Base-by-base conservation (phyloP, 1,284 basidiomycete genomes). In the Schizophyllum amplum region DNA sequence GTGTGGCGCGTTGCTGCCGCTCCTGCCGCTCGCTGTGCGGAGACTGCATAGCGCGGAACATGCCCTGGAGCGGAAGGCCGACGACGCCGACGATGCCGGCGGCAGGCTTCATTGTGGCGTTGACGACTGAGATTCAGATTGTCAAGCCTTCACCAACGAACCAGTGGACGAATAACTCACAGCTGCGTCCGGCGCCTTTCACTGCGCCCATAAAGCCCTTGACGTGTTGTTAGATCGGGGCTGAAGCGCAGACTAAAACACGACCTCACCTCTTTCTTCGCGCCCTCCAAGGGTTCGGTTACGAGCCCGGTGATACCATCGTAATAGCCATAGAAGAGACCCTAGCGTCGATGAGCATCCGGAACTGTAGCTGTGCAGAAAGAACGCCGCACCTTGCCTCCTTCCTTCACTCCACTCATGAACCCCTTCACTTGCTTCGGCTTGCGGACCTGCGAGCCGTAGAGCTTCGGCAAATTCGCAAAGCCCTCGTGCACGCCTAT, bases 271-370 rank as follows among this genome's bases (percentile, higher is more conserved):
- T 76, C 76, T 62, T 79, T 75, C 69, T 77, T 73, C 4, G 71
- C 77, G 0, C 78, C 79, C 61, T 72, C 67, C 6, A 76, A 56
- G 0, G 80, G 78, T 62, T 81, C 79, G 15, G 67, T 74, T n/a
- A 81, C 73, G 2, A 82, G 68, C 1, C 79, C 80, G 0, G 77
- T 78, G 55, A 82, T 78, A 11, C 79, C 81, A 63, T 82, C 80
- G 33, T 42, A 42, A 17, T 42, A 42, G 33, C 33, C 33, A 17
- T 42, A 42, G 33, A 42, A 42, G 33, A 42, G 33, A 42, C 33
- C 33, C 33, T 42, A 42, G 33, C 33, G 33, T 42, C 33, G 17
- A 42, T 9, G 33, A 3, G 17, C 46, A 23, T 23, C 21, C 33
- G n/a, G 3, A 3, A 5, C 48, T 50, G 3, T 50, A 20, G 24